Percentiles rank a stretch among this genome's conserved stretches.
phyloP scores from a whole-genome alignment of 2,329 filamentous ascomycete genomes.

The Colletotrichum zoysiae region DNA sequence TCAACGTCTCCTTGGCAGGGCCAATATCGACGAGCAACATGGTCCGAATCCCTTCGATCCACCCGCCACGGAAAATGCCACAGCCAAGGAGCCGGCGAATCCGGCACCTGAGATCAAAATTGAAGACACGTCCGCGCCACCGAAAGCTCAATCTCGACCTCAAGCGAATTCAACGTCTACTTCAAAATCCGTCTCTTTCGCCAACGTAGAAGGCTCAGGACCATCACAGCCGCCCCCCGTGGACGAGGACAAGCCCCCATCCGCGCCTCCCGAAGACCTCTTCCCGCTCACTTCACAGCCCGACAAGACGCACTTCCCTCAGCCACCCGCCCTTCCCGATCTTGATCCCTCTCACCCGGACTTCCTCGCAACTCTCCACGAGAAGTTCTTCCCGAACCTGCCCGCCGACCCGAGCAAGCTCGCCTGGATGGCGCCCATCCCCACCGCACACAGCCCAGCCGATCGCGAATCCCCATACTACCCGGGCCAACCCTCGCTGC shows the following conservation, averaged over 20 bases:
- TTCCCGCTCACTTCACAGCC: slow-evolving; percentile 57
- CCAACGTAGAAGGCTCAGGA: slow-evolving; percentile 10
- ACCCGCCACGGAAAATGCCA: slow-evolving; percentile 30
- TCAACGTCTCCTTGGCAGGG: slow-evolving; percentile 79
- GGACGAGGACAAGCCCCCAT: slow-evolving; percentile 58
- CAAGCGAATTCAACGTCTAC: slow-evolving; percentile 25
- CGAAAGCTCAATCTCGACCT: slow-evolving; percentile 41
- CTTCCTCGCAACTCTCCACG: slow-evolving; percentile 86
- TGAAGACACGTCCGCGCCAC: slow-evolving; percentile 48
- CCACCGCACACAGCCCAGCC: slow-evolving; percentile 72
- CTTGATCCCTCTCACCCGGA: slow-evolving; percentile 86
- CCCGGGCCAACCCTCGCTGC: slow-evolving; percentile 78
- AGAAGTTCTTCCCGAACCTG: slow-evolving; percentile 93
- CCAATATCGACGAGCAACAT: slow-evolving; percentile 77
- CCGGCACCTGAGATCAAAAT: slow-evolving; percentile 52
- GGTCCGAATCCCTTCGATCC: slow-evolving; percentile 59
- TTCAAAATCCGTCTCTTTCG: slow-evolving; percentile 3
- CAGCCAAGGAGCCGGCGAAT: slow-evolving; percentile 21
- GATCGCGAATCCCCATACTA: slow-evolving; percentile 84
- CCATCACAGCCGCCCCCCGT: slow-evolving; percentile 39
- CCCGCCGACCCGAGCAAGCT: slow-evolving; percentile 87
- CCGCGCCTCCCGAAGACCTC: slow-evolving; percentile 57
- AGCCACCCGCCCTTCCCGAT: slow-evolving; percentile 68
- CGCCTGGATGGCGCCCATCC: slow-evolving; percentile 87
- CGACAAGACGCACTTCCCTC: slow-evolving; percentile 71